Base-by-base conservation (phyloP, 441 rosid species). In the Daphne laureola region DNA sequence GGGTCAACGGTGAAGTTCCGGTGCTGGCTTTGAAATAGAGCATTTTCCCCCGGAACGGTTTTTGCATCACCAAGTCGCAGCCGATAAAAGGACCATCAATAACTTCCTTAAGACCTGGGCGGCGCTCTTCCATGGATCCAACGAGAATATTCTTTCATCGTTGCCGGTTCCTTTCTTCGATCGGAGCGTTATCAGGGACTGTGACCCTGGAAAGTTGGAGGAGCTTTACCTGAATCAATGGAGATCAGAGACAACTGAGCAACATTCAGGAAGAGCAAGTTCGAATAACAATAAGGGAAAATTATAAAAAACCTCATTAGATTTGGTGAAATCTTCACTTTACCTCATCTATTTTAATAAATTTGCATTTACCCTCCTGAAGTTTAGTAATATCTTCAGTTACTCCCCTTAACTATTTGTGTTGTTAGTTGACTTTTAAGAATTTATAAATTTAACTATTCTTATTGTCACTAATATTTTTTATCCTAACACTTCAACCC, bases 61-160 rank as follows among this genome's bases (percentile, higher is more conserved):
- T 77, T 3, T 74, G 73, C 11, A 14, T 41, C 70, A 42, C 48
- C 74, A 74, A 25, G 71, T 58, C 53, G 76, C 51, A 5, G 64
- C 59, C 1, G 85, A 74, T 53, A 78, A 73, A 21, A 63, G 55
- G 46, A 43, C 64, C 12, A 58, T 59, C 46, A 14, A 47, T 17
- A 49, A 57, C 17, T 75, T 75, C 46, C 43, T 75, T 54, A 80
- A 68, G 62, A 41, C 69, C 9, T 77, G 85, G 85, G 70, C 78
- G 12, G 43, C 67, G 8, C n/a, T 59, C 13, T 13, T 46, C 14
- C 48, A 45, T 11, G 14, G 31, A 18, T 43, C 48, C 18, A 16
- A 27, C 25, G 42, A 18, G 63, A 11, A 21, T 6, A 46, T 38
- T 17, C 40, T 13, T 6, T 51, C 51, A 2, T 3, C 23, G 12